Evolutionary conservation across 352 stramenopile species (phyloP), one percentile per base, ranked within the genome.

Genomic region (Phytophthora meadii): DNA sequence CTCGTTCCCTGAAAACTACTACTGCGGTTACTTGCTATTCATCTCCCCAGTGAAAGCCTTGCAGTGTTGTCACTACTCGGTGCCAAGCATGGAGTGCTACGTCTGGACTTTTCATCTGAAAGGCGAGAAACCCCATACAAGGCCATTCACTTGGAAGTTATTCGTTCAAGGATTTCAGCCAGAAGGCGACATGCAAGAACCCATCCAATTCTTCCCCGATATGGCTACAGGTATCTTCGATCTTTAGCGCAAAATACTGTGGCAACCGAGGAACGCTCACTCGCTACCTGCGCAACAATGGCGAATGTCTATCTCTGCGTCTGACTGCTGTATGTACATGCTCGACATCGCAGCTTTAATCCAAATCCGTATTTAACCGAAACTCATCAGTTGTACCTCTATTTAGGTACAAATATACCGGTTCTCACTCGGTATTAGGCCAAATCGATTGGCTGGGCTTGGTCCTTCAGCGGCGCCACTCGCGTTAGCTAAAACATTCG

Each of bases 371-470:
- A 65, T 39, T 46, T 66, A 60, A 27, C 3, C 0, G 1, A 46
- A 27, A 30, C 25, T 24, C 9, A 39, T 24, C 3, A 12, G 11
- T 1, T 22, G 46, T 62, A 58, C 64, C 30, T 22, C 5, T 9
- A 11, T 25, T 46, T 32, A 3, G 36, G 56, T 52, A 54, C 34
- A 19, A 19, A 19, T 19, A 19, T 58, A 74, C 61, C 67, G 54
- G 54, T 68, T 53, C 42, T 3, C 22, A 4, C 5, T 28, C 48
- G 22, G 54, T 61, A 58, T 58, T 56, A 0, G 5, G 36, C 34
- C n/a, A 11, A 68, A 75, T 72, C 67, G 67, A 36, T 69, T 81
- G 74, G 70, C 70, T 80, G 53, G 62, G 28, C 37, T 32, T 48
- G 44, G 36, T 59, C 24, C 37, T 17, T 37, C 40, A 15, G 4